Conservation (phyloP, 805 yeast genomes). For the Cyberlindnera euphorbiiphila region DNA sequence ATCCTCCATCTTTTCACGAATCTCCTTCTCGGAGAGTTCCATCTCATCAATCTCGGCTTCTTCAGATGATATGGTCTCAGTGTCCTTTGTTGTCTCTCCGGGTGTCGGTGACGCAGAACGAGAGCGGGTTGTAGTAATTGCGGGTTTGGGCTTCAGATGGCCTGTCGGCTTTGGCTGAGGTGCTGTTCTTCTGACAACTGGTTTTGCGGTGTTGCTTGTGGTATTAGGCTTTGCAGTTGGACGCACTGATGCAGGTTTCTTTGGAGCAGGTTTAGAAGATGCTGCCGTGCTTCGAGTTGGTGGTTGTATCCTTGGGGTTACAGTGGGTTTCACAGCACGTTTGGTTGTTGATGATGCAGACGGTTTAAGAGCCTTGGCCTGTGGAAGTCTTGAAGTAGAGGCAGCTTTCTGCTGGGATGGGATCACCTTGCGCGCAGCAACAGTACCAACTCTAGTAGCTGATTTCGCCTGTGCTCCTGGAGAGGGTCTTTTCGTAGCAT, state of each 20-base stretch:
- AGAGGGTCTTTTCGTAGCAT: slow-evolving; percentile 9
- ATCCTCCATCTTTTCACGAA: slow-evolving; percentile 30
- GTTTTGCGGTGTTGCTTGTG: slow-evolving; percentile 3
- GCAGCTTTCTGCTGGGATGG: slow-evolving; percentile 12
- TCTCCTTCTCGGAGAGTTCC: slow-evolving; percentile 27
- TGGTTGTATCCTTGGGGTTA: too few relatives aligned
- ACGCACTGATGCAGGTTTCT: slow-evolving; percentile 3
- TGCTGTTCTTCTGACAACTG: slow-evolving; percentile 1
- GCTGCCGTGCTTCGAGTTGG: too few relatives aligned
- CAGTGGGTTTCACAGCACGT: slow-evolving; percentile 7
- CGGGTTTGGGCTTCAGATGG: slow-evolving; percentile 7
- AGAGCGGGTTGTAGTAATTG: slow-evolving; percentile 7
- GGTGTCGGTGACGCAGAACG: slow-evolving; percentile 24
- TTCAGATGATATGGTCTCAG: slow-evolving; percentile 23
- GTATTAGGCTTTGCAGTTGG: not conserved
- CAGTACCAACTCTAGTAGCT: not conserved
- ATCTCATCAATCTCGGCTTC: slow-evolving; percentile 21
- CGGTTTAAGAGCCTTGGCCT: slow-evolving; percentile 3
- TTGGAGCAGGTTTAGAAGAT: slow-evolving; percentile 7
- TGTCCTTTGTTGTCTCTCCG: slow-evolving; percentile 20
- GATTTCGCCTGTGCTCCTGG: slow-evolving; percentile 4
- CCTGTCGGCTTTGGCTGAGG: slow-evolving; percentile 4
- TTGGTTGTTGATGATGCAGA: slow-evolving; percentile 4
- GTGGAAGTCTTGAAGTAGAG: slow-evolving; percentile 13
- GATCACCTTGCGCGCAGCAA: slow-evolving; percentile 6